phyloP scores from a whole-genome alignment of 257 asterid genomes.

The Fraxinus anomala region DNA sequence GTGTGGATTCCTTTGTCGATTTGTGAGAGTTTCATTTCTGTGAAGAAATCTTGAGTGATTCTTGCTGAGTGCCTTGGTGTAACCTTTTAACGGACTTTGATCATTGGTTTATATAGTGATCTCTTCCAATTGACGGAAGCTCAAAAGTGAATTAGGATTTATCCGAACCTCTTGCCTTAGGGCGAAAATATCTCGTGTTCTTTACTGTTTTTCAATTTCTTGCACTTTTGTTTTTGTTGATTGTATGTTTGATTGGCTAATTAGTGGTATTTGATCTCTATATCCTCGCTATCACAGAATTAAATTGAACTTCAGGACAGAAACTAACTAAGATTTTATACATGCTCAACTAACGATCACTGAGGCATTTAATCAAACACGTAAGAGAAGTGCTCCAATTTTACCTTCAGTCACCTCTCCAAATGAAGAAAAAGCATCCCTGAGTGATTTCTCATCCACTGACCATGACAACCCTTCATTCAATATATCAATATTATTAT shows the following conservation, averaged over 20 bases:
- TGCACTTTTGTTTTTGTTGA: too few species aligned
- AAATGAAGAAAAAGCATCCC: conserved; percentile 44
- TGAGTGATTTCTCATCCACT: conserved; percentile 42
- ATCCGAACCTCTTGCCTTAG: too few species aligned
- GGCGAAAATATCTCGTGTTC: too few species aligned
- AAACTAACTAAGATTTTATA: neutral
- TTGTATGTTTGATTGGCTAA: too few species aligned
- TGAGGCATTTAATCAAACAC: conserved; percentile 36
- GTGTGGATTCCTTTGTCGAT: too few species aligned
- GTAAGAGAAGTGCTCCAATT: neutral
- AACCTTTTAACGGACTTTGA: too few species aligned
- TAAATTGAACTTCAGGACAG: neutral
- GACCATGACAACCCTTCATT: conserved; percentile 49
- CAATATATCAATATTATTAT: neutral
- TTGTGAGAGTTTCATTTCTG: conserved; percentile 20
- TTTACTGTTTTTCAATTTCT: too few species aligned
- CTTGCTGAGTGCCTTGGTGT: too few species aligned
- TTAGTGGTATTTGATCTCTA: too few species aligned
- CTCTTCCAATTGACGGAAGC: too few species aligned
- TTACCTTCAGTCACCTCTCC: conserved; percentile 53
- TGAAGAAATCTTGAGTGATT: neutral
- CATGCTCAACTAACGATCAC: neutral
- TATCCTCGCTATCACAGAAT: neutral
- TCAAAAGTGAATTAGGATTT: too few species aligned
- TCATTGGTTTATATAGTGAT: neutral